Conservation (phyloP, 306 rosid genomes). For the Dryas alaskensis region DNA sequence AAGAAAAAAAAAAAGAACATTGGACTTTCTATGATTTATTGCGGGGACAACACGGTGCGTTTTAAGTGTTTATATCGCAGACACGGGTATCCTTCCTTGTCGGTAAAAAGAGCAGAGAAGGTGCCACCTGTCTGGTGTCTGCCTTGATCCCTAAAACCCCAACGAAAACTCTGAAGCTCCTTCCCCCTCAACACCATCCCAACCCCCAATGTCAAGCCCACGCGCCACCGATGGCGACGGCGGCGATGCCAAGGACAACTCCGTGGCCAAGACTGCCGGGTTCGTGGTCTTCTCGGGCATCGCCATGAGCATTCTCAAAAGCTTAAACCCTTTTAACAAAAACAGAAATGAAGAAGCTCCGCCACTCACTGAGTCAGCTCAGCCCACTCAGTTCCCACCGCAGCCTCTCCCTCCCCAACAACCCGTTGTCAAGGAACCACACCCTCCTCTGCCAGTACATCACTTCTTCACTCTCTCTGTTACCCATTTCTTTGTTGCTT, state of each 20-base stretch:
- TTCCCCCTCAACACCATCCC: background rate
- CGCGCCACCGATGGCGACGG: slow-evolving; percentile 10
- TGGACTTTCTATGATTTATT: too few species aligned
- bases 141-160: too few species aligned
- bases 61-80: too few species aligned
- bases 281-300: slow-evolving; percentile 34
- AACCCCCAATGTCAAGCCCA: slow-evolving; percentile 25
- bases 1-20: too few species aligned
- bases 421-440: slow-evolving; percentile 15
- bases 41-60: too few species aligned
- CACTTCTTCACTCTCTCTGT: background rate
- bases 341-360: slow-evolving; percentile 11
- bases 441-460: background rate
- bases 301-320: slow-evolving; percentile 32
- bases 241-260: slow-evolving; percentile 14
- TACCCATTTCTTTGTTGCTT: background rate
- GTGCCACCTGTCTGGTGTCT: too few species aligned
- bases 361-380: slow-evolving; percentile 20
- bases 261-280: slow-evolving; percentile 26
- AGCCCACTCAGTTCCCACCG: background rate
- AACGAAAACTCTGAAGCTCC: background rate
- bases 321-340: slow-evolving; percentile 28
- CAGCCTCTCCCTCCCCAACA: slow-evolving; percentile 15
- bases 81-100: too few species aligned
- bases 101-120: too few species aligned